Percentiles rank a stretch among this genome's conserved stretches.
phyloP scores from a whole-genome alignment of 2,329 filamentous ascomycete species.

The Eurotiales sp. region DNA sequence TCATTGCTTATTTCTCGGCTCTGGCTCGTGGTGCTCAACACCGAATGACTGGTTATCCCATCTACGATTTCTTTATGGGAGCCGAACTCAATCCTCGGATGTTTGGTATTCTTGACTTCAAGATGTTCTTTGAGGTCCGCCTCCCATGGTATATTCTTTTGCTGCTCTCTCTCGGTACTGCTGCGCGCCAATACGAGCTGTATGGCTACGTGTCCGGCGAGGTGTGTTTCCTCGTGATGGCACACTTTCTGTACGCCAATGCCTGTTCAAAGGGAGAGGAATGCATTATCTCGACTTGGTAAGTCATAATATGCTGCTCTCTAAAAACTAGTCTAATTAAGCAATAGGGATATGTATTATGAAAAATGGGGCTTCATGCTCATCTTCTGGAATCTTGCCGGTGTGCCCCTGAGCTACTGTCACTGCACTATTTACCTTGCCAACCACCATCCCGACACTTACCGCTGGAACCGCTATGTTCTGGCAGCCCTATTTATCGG shows the following conservation, averaged over 20 bases:
- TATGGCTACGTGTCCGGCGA: conserved; percentile 87
- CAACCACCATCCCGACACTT: conserved; percentile 73
- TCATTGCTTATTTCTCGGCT: conserved; percentile 84
- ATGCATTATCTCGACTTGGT: conserved; percentile 82
- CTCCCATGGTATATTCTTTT: conserved; percentile 91
- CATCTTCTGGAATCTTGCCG: conserved; percentile 95
- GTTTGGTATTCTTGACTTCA: conserved; percentile 81
- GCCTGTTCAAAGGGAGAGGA: conserved; percentile 91
- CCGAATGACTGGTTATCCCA: conserved; percentile 78
- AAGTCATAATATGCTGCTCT: conserved; percentile 21
- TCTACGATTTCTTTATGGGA: conserved; percentile 92
- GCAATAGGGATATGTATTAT: conserved; percentile 82
- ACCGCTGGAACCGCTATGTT: conserved; percentile 69
- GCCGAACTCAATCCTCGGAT: conserved; percentile 82
- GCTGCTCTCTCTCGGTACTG: conserved; percentile 70
- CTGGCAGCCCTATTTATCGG: conserved; percentile 61
- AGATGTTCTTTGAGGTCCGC: conserved; percentile 94
- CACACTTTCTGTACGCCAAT: conserved; percentile 88
- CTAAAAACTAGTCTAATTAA: conserved; percentile 9
- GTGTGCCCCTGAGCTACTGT: conserved; percentile 86
- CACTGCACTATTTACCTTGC: conserved; percentile 89
- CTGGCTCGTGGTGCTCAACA: conserved; percentile 76
- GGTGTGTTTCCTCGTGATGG: conserved; percentile 78
- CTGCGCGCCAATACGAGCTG: conserved; percentile 75
- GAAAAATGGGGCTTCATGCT: conserved; percentile 98